Evolutionary conservation across 371 early-diverging fungal species (phyloP).

Genomic region (Lichtheimia ramosa): DNA sequence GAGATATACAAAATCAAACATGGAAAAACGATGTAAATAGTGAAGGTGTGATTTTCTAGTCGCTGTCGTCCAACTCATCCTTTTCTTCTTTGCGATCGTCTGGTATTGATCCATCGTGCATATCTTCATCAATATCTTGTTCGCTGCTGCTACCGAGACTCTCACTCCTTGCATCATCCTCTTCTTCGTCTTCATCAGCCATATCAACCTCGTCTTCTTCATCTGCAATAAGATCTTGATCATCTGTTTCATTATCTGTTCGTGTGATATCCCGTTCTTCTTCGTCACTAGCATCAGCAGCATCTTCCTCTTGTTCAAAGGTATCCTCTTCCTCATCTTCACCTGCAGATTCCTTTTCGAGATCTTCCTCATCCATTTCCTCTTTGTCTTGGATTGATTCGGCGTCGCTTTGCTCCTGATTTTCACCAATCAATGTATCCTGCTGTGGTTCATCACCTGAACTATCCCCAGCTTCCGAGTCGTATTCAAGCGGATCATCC

Average conservation of each 20-base stretch:
- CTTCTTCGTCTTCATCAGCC: conserved; percentile 8
- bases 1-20: no score
- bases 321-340: conserved; percentile 16
- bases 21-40: no score
- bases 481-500: conserved; percentile 44
- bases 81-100: conserved; percentile 16
- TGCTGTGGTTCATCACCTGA: conserved; percentile 22
- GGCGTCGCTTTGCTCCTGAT: background rate
- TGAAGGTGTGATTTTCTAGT: no score
- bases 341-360: conserved; percentile 1
- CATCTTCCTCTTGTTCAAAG: conserved; percentile 1
- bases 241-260: conserved; percentile 10
- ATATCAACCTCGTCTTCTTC: conserved; percentile 14
- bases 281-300: conserved; percentile 1
- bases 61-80: conserved; percentile 3
- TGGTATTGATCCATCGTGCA: conserved; percentile 1
- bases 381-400: conserved; percentile 1
- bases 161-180: conserved; percentile 9
- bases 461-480: conserved; percentile 31
- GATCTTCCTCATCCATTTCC: background rate
- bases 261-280: conserved; percentile 9
- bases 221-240: conserved; percentile 4
- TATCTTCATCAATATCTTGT: conserved; percentile 10
- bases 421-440: conserved; percentile 12
- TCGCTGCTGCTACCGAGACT: conserved; percentile 8